A percentile compares a stretch with the other conserved stretches of the same genome.
Conservation (phyloP, 495 filamentous ascomycete genomes). For the Glonium stellatum region DNA sequence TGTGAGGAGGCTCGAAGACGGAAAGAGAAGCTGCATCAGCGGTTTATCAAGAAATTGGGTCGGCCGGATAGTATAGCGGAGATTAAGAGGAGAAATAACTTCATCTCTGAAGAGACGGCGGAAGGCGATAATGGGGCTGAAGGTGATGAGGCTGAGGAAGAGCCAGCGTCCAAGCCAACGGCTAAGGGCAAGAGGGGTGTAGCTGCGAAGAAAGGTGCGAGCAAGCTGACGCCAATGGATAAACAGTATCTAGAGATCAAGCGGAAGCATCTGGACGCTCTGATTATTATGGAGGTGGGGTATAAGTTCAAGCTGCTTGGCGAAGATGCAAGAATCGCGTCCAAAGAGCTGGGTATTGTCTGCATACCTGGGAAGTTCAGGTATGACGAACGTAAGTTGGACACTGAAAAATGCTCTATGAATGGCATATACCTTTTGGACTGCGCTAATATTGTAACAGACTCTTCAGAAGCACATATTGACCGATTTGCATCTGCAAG, state of each 20-base stretch:
- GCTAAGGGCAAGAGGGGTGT: constrained; percentile 55
- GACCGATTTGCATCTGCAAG: constrained; percentile 93
- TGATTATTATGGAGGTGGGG: constrained; percentile 87
- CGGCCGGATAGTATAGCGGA: constrained; percentile 70
- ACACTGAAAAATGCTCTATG: not conserved
- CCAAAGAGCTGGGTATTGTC: constrained; percentile 88
- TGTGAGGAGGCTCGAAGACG: constrained; percentile 33
- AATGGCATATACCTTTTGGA: too few species aligned
- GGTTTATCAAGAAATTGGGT: constrained; percentile 86
- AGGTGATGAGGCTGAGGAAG: constrained; percentile 43
- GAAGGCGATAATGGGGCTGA: constrained; percentile 33
- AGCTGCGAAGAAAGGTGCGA: constrained; percentile 46
- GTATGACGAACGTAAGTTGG: constrained; percentile 74
- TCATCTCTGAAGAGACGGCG: constrained; percentile 46
- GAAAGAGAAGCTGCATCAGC: constrained; percentile 70
- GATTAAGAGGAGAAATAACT: constrained; percentile 52
- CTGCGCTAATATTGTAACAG: constrained; percentile 25
- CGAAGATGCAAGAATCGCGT: constrained; percentile 86
- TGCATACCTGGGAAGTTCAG: constrained; percentile 94
- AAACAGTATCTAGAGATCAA: constrained; percentile 92
- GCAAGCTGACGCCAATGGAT: constrained; percentile 90
- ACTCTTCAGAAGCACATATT: constrained; percentile 88
- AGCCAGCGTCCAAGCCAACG: constrained; percentile 39
- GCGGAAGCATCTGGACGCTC: constrained; percentile 77
- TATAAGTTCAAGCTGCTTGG: constrained; percentile 98